These are phyloP conservation scores for Trifolium pratense DNA, from an alignment of 306 rosid genomes.

Conservation along the genomic window DNA sequence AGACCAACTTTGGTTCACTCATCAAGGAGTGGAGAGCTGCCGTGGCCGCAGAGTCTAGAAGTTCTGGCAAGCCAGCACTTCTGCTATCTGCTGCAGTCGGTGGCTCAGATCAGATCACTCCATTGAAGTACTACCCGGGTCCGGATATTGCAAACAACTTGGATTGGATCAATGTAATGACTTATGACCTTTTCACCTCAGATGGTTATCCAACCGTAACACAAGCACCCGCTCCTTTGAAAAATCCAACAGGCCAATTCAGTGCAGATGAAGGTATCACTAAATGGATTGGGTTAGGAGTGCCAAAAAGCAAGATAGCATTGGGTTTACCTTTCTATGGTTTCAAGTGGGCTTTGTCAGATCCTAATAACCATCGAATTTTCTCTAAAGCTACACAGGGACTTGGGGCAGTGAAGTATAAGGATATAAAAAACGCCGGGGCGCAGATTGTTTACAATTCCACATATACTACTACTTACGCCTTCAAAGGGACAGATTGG, in stretches of 20 bases:
- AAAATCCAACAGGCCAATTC: slow-evolving; percentile 23
- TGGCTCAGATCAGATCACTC: slow-evolving; percentile 38
- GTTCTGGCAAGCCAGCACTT: slow-evolving; percentile 27
- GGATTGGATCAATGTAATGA: slow-evolving; percentile 50
- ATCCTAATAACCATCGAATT: slow-evolving; percentile 39
- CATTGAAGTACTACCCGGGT: slow-evolving; percentile 36
- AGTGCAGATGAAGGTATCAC: slow-evolving; percentile 35
- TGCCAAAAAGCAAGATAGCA: slow-evolving; percentile 14
- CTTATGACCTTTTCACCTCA: slow-evolving; percentile 37
- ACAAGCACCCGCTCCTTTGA: slow-evolving; percentile 38
- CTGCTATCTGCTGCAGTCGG: slow-evolving; percentile 49
- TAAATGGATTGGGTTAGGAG: slow-evolving; percentile 25
- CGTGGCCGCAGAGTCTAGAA: slow-evolving; percentile 34
- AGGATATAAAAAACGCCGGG: slow-evolving; percentile 36
- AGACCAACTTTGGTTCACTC: slow-evolving; percentile 45
- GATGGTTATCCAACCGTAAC: neutral
- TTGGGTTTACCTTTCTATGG: slow-evolving; percentile 54
- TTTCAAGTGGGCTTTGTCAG: slow-evolving; percentile 47
- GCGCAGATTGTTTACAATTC: slow-evolving; percentile 34
- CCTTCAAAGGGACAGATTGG: slow-evolving; percentile 49
- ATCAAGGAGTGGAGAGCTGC: slow-evolving; percentile 55
- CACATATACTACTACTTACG: slow-evolving; percentile 48
- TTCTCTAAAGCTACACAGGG: slow-evolving; percentile 42
- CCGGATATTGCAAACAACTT: slow-evolving; percentile 39
- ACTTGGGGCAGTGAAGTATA: slow-evolving; percentile 40